Percentiles rank a stretch among this genome's conserved stretches.
phyloP scores from a whole-genome alignment of 306 rosid species.

The Begonia fuchsioides region DNA sequence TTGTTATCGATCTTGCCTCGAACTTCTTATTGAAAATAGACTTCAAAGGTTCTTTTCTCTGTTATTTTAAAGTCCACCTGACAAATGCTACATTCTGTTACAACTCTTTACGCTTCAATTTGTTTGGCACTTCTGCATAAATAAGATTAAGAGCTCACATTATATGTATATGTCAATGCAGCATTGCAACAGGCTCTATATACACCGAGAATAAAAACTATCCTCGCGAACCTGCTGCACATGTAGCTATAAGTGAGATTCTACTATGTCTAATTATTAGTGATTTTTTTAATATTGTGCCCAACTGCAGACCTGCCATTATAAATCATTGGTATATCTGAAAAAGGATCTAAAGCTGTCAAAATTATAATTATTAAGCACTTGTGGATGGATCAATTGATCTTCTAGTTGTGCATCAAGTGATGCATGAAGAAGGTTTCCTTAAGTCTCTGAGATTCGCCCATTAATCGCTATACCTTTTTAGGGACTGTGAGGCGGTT shows the following conservation, averaged over 20 bases:
- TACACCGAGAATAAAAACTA: constrained; percentile 86
- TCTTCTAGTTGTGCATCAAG: not conserved
- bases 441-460: not conserved
- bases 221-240: constrained; percentile 99
- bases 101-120: constrained; percentile 7
- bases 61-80: not conserved
- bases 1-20: constrained; percentile 95
- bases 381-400: too few relatives aligned
- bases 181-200: constrained; percentile 91
- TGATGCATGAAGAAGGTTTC: not conserved
- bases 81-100: constrained; percentile 8
- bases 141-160: constrained; percentile 13
- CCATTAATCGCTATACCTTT: not conserved
- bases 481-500: constrained; percentile 89
- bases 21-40: constrained; percentile 79
- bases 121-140: constrained; percentile 10
- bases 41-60: constrained; percentile 51
- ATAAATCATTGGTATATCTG: too few relatives aligned
- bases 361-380: not conserved
- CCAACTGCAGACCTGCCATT: too few relatives aligned
- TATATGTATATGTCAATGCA: constrained; percentile 25
- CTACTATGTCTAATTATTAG: not conserved
- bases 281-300: too few relatives aligned
- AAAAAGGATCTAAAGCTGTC: not conserved
- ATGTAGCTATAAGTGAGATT: constrained; percentile 91